Conservation (phyloP, 148 eudicot genomes). For the Vaccinium darrowii region DNA sequence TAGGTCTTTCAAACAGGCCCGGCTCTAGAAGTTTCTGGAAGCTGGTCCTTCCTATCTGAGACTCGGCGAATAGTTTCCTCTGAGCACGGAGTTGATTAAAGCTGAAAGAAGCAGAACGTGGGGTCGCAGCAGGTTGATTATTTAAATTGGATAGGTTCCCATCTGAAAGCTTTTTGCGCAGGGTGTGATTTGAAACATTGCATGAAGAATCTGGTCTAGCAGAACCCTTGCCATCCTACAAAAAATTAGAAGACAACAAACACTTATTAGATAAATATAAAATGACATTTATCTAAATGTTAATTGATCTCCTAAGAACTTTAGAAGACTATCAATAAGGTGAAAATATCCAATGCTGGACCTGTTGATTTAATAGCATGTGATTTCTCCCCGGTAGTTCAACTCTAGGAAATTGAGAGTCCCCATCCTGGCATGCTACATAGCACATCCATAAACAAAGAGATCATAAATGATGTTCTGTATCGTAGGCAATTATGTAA, state of each 20-base stretch:
- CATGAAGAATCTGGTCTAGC: conserved; percentile 13
- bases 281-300: not conserved
- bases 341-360: conserved; percentile 20
- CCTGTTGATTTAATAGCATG: conserved; percentile 60
- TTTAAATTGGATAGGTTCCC: conserved; percentile 26
- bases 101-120: conserved; percentile 34
- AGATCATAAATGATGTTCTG: not conserved
- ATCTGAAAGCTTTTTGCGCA: conserved; percentile 26
- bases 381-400: conserved; percentile 71
- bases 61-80: conserved; percentile 66
- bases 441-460: conserved; percentile 10
- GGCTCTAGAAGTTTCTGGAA: conserved; percentile 92
- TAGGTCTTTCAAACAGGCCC: conserved; percentile 58
- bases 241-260: not conserved
- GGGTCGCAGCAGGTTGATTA: conserved; percentile 24
- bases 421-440: conserved; percentile 58
- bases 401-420: conserved; percentile 60
- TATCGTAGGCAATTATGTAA: not conserved
- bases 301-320: not conserved
- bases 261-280: not conserved
- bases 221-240: conserved; percentile 42
- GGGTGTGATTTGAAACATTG: conserved; percentile 12
- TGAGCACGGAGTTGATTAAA: conserved; percentile 50
- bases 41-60: conserved; percentile 69
- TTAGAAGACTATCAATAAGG: not conserved